Percentiles rank a stretch among this genome's conserved stretches.
phyloP scores from a whole-genome alignment of 305 asterid species.

The Fraxinus albicans region DNA sequence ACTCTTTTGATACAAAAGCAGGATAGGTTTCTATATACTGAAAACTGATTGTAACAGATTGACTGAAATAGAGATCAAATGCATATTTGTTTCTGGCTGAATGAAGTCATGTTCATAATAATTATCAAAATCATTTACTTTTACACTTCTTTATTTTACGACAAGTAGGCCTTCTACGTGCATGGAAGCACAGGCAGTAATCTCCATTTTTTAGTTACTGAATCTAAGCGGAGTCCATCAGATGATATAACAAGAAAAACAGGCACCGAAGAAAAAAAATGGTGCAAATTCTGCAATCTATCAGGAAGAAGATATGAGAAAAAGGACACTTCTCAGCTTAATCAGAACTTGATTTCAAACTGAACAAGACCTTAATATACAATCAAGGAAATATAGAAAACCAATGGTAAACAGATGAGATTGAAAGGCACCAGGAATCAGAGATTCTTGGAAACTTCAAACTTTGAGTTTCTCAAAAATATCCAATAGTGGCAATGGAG shows the following conservation, averaged over 20 bases:
- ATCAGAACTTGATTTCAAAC: neutral
- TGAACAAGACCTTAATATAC: neutral
- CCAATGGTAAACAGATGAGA: neutral
- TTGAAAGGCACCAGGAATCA: neutral
- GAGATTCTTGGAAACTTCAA: neutral
- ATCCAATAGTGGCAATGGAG: neutral
- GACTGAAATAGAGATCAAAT: neutral
- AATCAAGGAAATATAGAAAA: neutral
- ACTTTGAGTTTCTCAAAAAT: neutral
- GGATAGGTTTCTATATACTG: neutral
- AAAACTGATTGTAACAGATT: neutral
- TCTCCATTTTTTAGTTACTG: neutral
- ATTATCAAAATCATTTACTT: neutral
- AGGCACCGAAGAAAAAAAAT: neutral
- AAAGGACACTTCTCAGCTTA: constrained; percentile 9
- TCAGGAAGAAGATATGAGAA: neutral
- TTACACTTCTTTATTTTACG: neutral
- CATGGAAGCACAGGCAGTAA: neutral
- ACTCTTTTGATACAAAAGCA: neutral
- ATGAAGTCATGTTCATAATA: neutral
- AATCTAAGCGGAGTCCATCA: neutral
- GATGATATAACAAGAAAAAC: neutral
- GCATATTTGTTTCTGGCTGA: neutral
- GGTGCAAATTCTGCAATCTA: neutral
- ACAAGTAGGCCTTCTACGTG: neutral